Evolutionary conservation across 495 filamentous ascomycete genomes (phyloP), one percentile per base, ranked within the genome.

Genomic region (Podospora bellae-mahoneyi): DNA sequence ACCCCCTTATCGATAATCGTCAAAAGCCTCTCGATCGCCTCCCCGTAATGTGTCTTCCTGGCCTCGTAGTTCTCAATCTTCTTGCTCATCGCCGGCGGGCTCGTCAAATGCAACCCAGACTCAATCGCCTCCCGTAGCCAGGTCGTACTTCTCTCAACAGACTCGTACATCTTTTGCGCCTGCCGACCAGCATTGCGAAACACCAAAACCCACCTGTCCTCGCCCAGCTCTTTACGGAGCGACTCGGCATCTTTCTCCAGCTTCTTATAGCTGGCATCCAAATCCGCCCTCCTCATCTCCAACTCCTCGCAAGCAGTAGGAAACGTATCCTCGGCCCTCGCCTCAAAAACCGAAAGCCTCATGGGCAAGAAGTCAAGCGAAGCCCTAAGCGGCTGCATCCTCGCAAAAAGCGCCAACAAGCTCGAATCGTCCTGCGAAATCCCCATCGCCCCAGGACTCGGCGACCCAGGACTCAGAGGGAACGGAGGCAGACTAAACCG

Each of bases 351-450:
- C 16, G 91, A 91, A 1, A 99, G 79, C 61, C 94, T 84, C 94
- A 98, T 97, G n/a, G 95, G 95, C 53, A 99, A 81, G 74, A 99
- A 98, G 77, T 97, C 94, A 61, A 99, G 80, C 3, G 94, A 97
- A 2, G 95, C 95, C 56, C 93, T 85, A 34, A 99, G 82, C 2
- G 95, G 95, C 73, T 97, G 94, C 89, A 98, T 95, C 64, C 94
- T 85, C 2, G 95, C 95, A 79, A 97, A 96, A 55, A 99, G 78
- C 5, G 90, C 92, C 62, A 97, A 84, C 18, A 99, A 81, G 61
- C 87, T 88, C 15, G 90, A 90, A 72, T 96, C 92, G 64, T 97
- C 91, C 70, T 90, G 87, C 0, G 87, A 86, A 58, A 90, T 87
- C 61, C 81, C 79, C 4, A 88, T 83, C 16, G 84, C 84, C 57